Base-by-base conservation (phyloP, 169 alveolate genomes). In the Plasmodium blacklocki region DNA sequence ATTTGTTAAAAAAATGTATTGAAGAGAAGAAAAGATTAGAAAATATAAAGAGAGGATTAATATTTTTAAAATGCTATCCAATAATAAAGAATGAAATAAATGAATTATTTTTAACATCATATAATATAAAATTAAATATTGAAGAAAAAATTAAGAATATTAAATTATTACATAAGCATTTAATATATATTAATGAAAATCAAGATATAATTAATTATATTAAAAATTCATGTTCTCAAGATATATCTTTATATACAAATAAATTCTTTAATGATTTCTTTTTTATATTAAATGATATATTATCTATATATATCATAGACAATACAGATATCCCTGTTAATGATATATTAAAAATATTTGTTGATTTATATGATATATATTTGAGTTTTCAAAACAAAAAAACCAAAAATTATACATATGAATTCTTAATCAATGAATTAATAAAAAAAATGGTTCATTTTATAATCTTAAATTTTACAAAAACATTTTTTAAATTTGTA, bases 101-200 rank as follows among this genome's bases (percentile, higher is more conserved):
- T 47, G 90, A 67, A 80, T 21, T 67, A 18, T 68, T 80, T 14
- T 23, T 56, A 52, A 19, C 59, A 19, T 43, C 50, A n/a, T 5
- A 39, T 39, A 68, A 52, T 15, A 47, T 49, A 39, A 71, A 80
- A 59, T 26, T 67, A 49, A 80, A 67, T 3, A 18, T 39, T 23
- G 59, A 80, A 12, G 90, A 80, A 32, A 80, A 80, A 52, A 49
- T 80, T 14, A 67, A 80, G 8, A 80, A 67, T 21, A 72, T 60
- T 12, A 29, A 45, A 15, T 47, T 50, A 2, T 39, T 80, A 39
- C 26, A 67, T 64, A 58, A 56, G n/a, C 50, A 80, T 56, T 54
- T 80, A 71, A 23, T 67, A 21, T 80, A 80, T 72, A 80, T 80
- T 5, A 80, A 67, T 52, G 90, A 80, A 56, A 74, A 80, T 54